Base-by-base conservation (phyloP, 2,329 filamentous ascomycete genomes). In the Thielaviopsis punctulata region DNA sequence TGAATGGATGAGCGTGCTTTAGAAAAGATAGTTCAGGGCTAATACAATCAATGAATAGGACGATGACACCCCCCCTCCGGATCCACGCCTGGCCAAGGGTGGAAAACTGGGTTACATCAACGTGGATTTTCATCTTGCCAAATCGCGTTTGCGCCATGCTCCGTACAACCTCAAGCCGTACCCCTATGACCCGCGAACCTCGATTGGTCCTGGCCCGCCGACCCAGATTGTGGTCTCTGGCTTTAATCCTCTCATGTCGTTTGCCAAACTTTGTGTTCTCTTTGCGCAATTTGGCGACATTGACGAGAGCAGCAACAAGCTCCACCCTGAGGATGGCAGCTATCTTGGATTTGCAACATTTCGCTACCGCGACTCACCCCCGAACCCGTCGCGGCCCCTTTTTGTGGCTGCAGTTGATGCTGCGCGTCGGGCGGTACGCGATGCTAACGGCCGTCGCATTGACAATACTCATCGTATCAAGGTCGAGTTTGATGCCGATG, bases 341-440 rank as follows among this genome's bases (percentile, higher is more conserved):
- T 94, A 93, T 62, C 75, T 98, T 12, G 92, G 92, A 12, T 89
- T 98, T 63, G 94, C 86, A 58, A 86, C 87, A 15, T 87, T 98
- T 62, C 81, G 84, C 55, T 98, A 93, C 65, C 81, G 84, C 61
- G 90, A 96, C 63, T 70, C 74, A 1, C 62, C 63, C 4, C 65
- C 68, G 51, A 63, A 69, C 70, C 58, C 72, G 66, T 59, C 72
- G 69, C 61, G 79, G 67, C 60, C 70, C 58, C 61, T 68, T 1
- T 67, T 75, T 2, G 68, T 86, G 39, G 75, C 80, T 48, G 92
- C 87, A 5, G 79, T 84, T 41, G 82, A 85, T 55, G 86, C 89
- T 41, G 90, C 92, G 8, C 86, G 84, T 60, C 76, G 79, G 59
- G 92, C 92, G 9, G 80, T 89, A 39, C 76, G 81, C 56, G 76